Percentiles rank a stretch among this genome's conserved stretches.
phyloP scores from a whole-genome alignment of 2,329 filamentous ascomycete genomes.

The Cladosporium sp. region DNA sequence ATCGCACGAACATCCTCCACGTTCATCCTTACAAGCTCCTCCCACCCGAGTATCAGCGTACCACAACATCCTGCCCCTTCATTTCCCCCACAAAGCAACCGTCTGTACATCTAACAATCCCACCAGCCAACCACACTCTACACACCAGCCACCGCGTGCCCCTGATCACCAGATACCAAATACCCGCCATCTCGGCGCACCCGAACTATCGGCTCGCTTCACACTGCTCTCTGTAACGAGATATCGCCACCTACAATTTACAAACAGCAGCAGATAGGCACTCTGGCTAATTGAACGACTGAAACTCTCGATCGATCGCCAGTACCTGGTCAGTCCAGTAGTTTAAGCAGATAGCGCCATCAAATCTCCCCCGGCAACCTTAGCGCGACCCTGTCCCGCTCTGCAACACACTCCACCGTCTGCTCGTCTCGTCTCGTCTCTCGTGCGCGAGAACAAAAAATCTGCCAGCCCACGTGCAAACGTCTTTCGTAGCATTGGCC shows the following conservation, averaged over 20 bases:
- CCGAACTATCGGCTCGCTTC: background rate
- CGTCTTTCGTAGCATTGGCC: background rate
- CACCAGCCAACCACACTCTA: background rate
- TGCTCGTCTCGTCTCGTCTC: background rate
- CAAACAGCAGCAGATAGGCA: background rate
- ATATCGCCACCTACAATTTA: background rate
- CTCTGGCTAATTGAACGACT: background rate
- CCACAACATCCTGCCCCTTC: background rate
- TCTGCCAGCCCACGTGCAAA: background rate
- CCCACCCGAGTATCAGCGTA: background rate
- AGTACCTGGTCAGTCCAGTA: background rate
- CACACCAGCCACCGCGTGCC: background rate
- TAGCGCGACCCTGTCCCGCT: background rate
- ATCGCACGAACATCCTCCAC: background rate
- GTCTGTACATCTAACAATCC: background rate
- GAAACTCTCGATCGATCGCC: background rate
- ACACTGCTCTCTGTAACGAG: background rate
- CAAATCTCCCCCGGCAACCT: background rate
- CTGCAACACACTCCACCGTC: background rate
- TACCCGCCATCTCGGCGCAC: background rate
- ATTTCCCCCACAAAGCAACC: background rate
- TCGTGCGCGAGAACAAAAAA: background rate
- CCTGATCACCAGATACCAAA: background rate
- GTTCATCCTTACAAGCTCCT: background rate
- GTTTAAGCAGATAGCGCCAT: background rate